Conservation (phyloP, 495 filamentous ascomycete genomes). For the Aspergillus egyptiacus region DNA sequence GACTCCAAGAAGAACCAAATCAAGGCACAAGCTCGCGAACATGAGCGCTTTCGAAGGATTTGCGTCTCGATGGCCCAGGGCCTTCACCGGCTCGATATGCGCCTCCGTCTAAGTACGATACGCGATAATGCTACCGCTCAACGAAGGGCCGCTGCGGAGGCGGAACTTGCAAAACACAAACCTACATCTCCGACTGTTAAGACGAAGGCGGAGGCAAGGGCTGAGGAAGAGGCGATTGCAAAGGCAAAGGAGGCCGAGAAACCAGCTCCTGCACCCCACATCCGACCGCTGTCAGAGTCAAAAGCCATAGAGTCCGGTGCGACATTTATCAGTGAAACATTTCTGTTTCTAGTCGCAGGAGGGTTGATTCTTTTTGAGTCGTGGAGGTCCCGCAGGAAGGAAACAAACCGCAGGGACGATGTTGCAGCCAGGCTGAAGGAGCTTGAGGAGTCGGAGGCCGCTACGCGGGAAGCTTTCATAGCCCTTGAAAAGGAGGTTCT, state of each 20-base stretch:
- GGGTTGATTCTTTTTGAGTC: constrained; percentile 78
- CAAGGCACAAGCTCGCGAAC: constrained; percentile 90
- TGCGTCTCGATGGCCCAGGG: constrained; percentile 73
- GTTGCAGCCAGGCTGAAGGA: constrained; percentile 63
- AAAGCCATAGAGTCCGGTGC: constrained; percentile 96
- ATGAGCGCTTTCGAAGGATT: constrained; percentile 75
- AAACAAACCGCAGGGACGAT: constrained; percentile 66
- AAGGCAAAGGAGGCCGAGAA: constrained; percentile 47
- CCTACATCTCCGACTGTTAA: constrained; percentile 73
- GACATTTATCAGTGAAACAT: constrained; percentile 86
- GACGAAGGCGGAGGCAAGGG: constrained; percentile 64
- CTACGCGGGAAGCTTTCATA: constrained; percentile 51
- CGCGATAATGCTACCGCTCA: constrained; percentile 66
- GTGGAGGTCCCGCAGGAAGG: constrained; percentile 68
- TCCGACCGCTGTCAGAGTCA: constrained; percentile 76
- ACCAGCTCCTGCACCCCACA: constrained; percentile 41
- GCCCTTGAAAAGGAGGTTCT: constrained; percentile 64
- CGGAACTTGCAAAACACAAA: constrained; percentile 51
- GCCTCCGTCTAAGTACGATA: constrained; percentile 74
- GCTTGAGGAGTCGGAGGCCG: constrained; percentile 57
- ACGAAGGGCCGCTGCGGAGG: constrained; percentile 43
- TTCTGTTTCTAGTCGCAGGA: constrained; percentile 78
- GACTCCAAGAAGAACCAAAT: constrained; percentile 67
- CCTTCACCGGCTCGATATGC: constrained; percentile 92
- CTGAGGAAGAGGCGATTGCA: constrained; percentile 49